Evolutionary conservation across 345 rosid genomes (phyloP), one percentile per base, ranked within the genome.

Genomic region (Boechera retrofracta): DNA sequence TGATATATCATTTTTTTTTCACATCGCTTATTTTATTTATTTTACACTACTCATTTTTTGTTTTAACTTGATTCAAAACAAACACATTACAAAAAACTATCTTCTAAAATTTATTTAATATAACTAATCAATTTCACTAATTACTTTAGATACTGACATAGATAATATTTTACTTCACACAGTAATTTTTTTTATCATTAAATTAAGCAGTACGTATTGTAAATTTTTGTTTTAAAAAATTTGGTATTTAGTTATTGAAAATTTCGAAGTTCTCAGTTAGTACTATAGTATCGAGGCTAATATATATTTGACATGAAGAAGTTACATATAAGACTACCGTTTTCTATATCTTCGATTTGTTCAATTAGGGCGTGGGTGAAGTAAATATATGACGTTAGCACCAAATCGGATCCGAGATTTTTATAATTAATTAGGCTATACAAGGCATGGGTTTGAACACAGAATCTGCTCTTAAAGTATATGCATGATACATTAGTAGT

Each of bases 341-440:
- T 48, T n/a, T 47, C 18, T 55, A 29, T 4, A 15, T 69, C 52
- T n/a, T 7, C 62, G 29, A 28, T 39, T 69, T 3, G 7, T 59
- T 59, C 6, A 52, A 7, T 35, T 42, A 16, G 9, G 2, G 26
- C 4, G 62, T 1, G 28, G 36, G 33, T 59, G 45, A 60, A 45
- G 49, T 5, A 51, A 35, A 41, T 36, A 62, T 49, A 32, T 51
- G 54, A 65, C 33, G 71, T 12, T 12, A 67, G 12, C 66, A 45
- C 16, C 35, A 55, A 54, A 64, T 58, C 16, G 5, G 16, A 39
- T 33, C 33, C 36, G 45, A 33, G 2, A 32, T 28, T 54, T 73
- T 42, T 33, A 11, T 13, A 26, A 45, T 41, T 49, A 16, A 16
- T 3, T 5, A 64, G 18, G 48, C 57, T 55, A 45, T 55, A 15